phyloP scores from a whole-genome alignment of 2,329 filamentous ascomycete species.

The Aspergillus amoenus region DNA sequence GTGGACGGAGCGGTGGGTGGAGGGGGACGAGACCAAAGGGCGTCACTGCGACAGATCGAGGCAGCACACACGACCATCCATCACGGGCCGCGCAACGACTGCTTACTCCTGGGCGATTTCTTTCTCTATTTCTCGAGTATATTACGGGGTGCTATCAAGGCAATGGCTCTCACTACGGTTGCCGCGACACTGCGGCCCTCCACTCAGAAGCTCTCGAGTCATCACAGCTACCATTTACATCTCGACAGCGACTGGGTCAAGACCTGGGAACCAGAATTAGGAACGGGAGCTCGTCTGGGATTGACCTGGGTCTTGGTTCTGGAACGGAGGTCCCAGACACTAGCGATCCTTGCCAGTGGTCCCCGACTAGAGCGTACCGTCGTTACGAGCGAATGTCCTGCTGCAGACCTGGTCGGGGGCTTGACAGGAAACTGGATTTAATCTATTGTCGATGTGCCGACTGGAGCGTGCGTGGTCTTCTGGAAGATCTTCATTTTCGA shows the following conservation, averaged over 20 bases:
- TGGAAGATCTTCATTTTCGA: conserved; percentile 10
- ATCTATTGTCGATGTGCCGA: conserved; percentile 6
- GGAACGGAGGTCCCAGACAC: background rate
- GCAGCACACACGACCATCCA: background rate
- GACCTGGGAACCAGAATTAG: background rate
- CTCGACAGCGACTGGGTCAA: no score
- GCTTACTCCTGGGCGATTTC: background rate
- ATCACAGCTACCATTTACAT: background rate
- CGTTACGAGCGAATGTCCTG: background rate
- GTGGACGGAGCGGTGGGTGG: conserved; percentile 5
- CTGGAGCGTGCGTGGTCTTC: conserved; percentile 9
- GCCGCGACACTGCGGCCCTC: no score
- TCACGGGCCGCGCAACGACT: background rate
- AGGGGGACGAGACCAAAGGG: background rate
- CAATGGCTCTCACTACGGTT: background rate
- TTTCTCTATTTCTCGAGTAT: background rate
- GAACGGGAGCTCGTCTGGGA: background rate
- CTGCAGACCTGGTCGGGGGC: background rate
- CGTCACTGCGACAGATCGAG: background rate
- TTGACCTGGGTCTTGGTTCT: background rate
- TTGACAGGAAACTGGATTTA: background rate
- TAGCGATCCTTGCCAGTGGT: background rate
- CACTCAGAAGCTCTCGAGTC: background rate
- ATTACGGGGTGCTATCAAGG: background rate
- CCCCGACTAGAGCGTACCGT: background rate